Base-by-base conservation (phyloP, 2,329 filamentous ascomycete species). In the Periconia sp. region DNA sequence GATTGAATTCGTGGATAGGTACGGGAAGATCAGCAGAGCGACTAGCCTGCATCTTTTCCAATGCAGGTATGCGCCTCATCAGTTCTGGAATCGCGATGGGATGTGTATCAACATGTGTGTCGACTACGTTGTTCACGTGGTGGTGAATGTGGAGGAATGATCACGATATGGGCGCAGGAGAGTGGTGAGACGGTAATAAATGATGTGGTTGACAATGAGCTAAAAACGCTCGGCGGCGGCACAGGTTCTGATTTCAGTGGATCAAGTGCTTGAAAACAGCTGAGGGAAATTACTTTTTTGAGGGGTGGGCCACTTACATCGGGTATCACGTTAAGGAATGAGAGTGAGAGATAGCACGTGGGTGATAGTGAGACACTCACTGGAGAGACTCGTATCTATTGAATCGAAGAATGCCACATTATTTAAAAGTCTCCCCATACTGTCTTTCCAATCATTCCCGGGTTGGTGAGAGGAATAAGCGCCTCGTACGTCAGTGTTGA, bases 21-120 rank as follows among this genome's bases (percentile, higher is more conserved):
- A 79, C 9, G 77, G 73, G 0, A 77, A 79, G 57, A 68, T 79
- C 1, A 77, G 78, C 3, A 76, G 76, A n/a, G 74, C 77, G 2
- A 71, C 79, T 37, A 76, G 73, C 0, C 77, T 76, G 3, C 76
- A 79, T 58, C 61, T 79, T 0, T 79, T 80, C 56, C 72, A 75
- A 58, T 70, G 68, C 3, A 70, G 69, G 40, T 80, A 71, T 45
- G 76, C 76, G 3, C 62, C 74, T 50, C 74, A 77, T 64, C 1
- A 64, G 68, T 13, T 75, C 75, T 50, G 67, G 66, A 7, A 71
- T 76, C n/a, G 68, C 71, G 0, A 73, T 76, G 55, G 71, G 70
- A 5, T 59, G 61, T 5, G 69, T 68, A 2, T 72, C 70, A 52
- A 63, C 71, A n/a, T 80, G 79, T 52, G 70, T 74, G 3, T 35